phyloP scores from a whole-genome alignment of 805 yeast genomes.

The Grigorovia yakushimaensis region DNA sequence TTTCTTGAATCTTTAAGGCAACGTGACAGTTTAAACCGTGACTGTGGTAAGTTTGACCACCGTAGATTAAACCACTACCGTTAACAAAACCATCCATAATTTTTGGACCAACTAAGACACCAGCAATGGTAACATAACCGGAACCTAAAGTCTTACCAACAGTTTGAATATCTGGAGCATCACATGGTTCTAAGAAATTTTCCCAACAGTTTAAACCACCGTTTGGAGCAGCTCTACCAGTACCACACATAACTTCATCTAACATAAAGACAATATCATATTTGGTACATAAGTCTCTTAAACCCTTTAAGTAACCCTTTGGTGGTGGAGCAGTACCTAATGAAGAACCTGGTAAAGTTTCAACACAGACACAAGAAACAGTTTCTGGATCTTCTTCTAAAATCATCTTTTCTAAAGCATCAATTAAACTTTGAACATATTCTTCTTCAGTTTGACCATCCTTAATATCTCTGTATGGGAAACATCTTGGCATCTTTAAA shows the following conservation, averaged over 20 bases:
- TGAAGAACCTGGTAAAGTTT: conserved; percentile 40
- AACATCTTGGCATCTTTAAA: conserved; percentile 26
- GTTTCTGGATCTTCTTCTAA: conserved; percentile 36
- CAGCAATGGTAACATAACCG: conserved; percentile 42
- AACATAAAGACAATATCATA: conserved; percentile 41
- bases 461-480: conserved; percentile 28
- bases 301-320: conserved; percentile 39
- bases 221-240: conserved; percentile 36
- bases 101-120: conserved; percentile 34
- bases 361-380: conserved; percentile 35
- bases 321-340: conserved; percentile 38
- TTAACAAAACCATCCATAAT: conserved; percentile 30
- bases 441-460: conserved; percentile 33
- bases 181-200: conserved; percentile 31
- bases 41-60: conserved; percentile 45
- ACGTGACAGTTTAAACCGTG: conserved; percentile 40
- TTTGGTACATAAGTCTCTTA: conserved; percentile 39
- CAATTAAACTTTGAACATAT: conserved; percentile 31
- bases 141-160: conserved; percentile 42
- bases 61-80: conserved; percentile 34
- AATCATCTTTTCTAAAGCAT: conserved; percentile 35
- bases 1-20: conserved; percentile 38
- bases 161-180: conserved; percentile 38
- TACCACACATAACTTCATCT: conserved; percentile 52
- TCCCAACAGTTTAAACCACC: conserved; percentile 42